These are phyloP conservation scores for Monilinia vaccinii-corymbosi DNA, from an alignment of 2,329 filamentous ascomycete genomes.

Conservation along the genomic window DNA sequence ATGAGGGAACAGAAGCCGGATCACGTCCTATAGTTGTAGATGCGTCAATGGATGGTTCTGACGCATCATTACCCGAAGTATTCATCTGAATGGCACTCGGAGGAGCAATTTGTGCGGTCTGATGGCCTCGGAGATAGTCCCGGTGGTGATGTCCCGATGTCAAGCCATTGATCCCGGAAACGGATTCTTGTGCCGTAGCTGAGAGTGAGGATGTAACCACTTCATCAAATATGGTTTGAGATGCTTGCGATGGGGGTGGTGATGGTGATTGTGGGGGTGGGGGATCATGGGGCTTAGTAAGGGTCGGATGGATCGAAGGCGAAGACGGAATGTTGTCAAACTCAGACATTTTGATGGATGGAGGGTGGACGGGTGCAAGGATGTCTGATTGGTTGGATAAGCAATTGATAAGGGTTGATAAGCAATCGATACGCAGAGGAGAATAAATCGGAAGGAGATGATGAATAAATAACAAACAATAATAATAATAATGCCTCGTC, in stretches of 20 bases:
- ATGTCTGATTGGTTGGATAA: too few species aligned
- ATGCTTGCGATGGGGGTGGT: too few species aligned
- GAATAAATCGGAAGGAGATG: too few species aligned
- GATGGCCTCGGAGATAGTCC: constrained; percentile 34
- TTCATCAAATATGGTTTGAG: constrained; percentile 24
- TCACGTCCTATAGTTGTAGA: constrained; percentile 20
- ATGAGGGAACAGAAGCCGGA: constrained; percentile 22
- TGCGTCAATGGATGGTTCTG: constrained; percentile 16
- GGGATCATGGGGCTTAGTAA: constrained; percentile 32
- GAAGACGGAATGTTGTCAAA: constrained; percentile 38
- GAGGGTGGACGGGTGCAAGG: too few species aligned
- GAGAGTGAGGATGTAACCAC: constrained; percentile 12
- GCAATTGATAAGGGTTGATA: neutral
- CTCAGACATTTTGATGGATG: constrained; percentile 32
- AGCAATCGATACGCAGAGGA: too few species aligned
- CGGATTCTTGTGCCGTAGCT: constrained; percentile 17
- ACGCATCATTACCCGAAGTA: constrained; percentile 21
- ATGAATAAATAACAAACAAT: neutral
- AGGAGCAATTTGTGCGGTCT: constrained; percentile 35
- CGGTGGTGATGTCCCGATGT: constrained; percentile 27
- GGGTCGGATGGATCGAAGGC: constrained; percentile 41
- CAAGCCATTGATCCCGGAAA: constrained; percentile 23
- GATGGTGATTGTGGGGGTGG: constrained; percentile 12
- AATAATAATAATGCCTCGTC: too few species aligned
- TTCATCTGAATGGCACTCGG: constrained; percentile 27